Base-by-base conservation (phyloP, 768 basidiomycete genomes). In the Tylopilus vinaceipallidus region DNA sequence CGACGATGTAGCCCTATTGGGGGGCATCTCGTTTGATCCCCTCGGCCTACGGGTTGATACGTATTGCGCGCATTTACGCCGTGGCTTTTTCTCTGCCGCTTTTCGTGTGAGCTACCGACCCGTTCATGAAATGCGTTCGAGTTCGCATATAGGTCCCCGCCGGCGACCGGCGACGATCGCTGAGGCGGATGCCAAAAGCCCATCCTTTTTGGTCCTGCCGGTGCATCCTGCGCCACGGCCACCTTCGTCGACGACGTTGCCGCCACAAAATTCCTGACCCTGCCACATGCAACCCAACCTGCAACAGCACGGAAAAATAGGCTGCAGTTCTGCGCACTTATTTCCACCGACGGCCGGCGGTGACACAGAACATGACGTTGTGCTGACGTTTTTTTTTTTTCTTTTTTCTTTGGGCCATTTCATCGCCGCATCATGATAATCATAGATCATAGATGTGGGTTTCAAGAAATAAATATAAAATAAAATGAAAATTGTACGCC, bases 21-120 rank as follows among this genome's bases (percentile, higher is more conserved):
- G n/a, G n/a, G 32, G 40, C 43, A 44, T 36, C 27, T 42, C 40
- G 44, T 36, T 52, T 40, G 27, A 46, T 60, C 40, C 27, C 55
- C 59, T 53, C 58, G 51, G 51, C 33, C 27, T 32, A 42, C 13
- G 8, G 34, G 49, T 2, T 48, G 37, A 36, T 45, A 49, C 52
- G 39, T 3, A n/a, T n/a, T n/a, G n/a, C n/a, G 49, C 52, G 55
- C 50, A 58, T 27, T 42, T 47, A 19, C 34, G 26, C 52, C 52
- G 39, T 33, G 39, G 6, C 12, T 42, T 24, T 53, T 24, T 36
- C 20, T 8, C 20, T 19, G 12, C n/a, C 7, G 17, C 24, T 42
- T 24, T 44, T 58, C 43, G n/a, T n/a, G n/a, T n/a, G 37, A 20
- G 30, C 24, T 30, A 24, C 29, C 13, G 23, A n/a, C 27, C 27